These are phyloP conservation scores for Fusarium penzigii DNA, from an alignment of 2,329 filamentous ascomycete genomes.

Conservation along the genomic window DNA sequence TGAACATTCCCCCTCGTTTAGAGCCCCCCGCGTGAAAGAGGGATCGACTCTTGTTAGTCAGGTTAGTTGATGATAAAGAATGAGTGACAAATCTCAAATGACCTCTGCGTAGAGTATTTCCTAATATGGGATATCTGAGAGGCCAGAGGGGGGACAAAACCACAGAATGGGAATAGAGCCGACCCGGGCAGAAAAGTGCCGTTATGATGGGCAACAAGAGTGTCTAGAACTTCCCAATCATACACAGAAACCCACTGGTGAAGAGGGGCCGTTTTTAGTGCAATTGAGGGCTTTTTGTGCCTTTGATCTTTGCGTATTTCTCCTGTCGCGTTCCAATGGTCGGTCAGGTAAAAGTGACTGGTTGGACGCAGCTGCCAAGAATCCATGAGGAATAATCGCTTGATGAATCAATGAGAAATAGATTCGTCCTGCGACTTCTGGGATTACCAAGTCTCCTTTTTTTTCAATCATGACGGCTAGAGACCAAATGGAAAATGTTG, in stretches of 20 bases:
- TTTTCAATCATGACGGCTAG: not conserved
- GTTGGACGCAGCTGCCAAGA: not conserved
- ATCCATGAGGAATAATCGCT: no score
- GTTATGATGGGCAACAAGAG: not conserved
- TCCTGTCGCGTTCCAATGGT: not conserved
- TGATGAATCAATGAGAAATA: no score
- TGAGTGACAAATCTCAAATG: no score
- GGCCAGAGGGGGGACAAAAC: no score
- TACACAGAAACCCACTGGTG: not conserved
- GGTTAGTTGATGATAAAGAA: no score
- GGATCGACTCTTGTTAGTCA: slow-evolving; percentile 1
- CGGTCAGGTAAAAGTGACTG: not conserved
- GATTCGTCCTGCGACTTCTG: no score
- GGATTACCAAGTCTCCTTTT: no score
- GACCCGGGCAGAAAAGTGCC: not conserved
- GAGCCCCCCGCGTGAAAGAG: slow-evolving; percentile 16
- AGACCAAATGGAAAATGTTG: not conserved
- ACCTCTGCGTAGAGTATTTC: not conserved
- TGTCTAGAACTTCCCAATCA: not conserved
- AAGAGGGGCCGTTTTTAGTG: not conserved
- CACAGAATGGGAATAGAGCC: no score
- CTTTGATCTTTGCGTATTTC: not conserved
- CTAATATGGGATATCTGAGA: slow-evolving; percentile 1
- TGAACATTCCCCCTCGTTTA: slow-evolving; percentile 4
- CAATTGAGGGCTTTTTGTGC: not conserved